These are phyloP conservation scores for Bruguiera parviflora DNA, from an alignment of 345 rosid genomes.

Conservation along the genomic window DNA sequence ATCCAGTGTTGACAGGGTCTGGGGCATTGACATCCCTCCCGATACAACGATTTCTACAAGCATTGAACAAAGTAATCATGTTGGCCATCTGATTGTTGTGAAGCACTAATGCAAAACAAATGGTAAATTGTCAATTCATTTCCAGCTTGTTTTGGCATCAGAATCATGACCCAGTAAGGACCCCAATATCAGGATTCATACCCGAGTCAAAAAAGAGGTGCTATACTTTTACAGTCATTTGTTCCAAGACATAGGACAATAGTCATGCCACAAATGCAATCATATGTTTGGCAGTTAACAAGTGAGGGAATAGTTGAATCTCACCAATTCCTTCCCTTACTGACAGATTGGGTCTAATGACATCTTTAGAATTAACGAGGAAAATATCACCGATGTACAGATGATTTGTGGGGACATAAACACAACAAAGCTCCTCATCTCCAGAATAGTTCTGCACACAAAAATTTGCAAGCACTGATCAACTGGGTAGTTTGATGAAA, in stretches of 20 bases:
- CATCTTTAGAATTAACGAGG: constrained; percentile 73
- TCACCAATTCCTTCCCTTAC: constrained; percentile 98
- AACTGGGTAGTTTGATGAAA: too few relatives aligned
- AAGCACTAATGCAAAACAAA: background rate
- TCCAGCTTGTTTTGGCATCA: constrained; percentile 2
- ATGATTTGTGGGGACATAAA: constrained; percentile 98
- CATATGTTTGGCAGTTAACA: background rate
- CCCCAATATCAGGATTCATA: background rate
- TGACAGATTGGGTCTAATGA: constrained; percentile 89
- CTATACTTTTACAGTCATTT: too few relatives aligned
- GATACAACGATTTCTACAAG: constrained; percentile 91
- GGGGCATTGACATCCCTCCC: constrained; percentile 99
- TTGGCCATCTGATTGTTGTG: background rate
- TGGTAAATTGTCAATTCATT: background rate
- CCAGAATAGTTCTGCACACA: constrained; percentile 69
- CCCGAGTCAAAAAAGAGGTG: background rate
- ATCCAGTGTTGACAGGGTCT: constrained; percentile 68
- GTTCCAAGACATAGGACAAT: background rate
- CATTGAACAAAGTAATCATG: constrained; percentile 13
- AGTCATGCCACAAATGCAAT: too few relatives aligned
- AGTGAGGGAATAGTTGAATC: constrained; percentile 17
- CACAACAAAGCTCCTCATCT: constrained; percentile 93
- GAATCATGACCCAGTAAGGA: background rate
- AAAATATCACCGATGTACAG: constrained; percentile 95
- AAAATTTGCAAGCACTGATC: background rate